Conservation (phyloP, 2,329 filamentous ascomycete genomes). For the Calonectria honghensis region DNA sequence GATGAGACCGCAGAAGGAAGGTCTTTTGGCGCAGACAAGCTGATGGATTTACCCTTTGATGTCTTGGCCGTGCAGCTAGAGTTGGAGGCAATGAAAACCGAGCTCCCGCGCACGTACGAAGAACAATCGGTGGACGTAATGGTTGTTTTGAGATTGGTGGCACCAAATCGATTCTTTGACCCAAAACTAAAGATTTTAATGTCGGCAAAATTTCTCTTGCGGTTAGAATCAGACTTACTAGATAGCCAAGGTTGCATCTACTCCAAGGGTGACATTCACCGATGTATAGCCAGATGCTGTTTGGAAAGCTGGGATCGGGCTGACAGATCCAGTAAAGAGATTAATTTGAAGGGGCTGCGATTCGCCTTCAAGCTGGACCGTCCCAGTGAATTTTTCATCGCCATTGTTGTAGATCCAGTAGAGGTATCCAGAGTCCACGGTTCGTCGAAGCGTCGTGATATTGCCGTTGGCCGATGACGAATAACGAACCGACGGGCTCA, state of each 20-base stretch:
- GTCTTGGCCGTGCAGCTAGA: not conserved
- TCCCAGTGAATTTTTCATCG: not conserved
- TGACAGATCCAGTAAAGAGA: not conserved
- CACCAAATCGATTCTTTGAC: slow-evolving; percentile 3
- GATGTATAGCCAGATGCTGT: slow-evolving; percentile 4
- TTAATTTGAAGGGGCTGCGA: not conserved
- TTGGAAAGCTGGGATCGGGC: not conserved
- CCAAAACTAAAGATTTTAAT: not conserved
- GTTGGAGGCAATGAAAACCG: not conserved
- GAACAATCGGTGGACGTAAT: not conserved
- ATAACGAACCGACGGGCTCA: slow-evolving; percentile 11
- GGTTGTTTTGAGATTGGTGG: not conserved
- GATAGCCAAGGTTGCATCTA: not conserved
- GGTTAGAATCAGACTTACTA: not conserved
- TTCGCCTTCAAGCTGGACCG: not conserved
- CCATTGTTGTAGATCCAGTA: slow-evolving; percentile 22
- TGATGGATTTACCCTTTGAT: not conserved
- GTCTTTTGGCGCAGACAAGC: not conserved
- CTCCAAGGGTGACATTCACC: not conserved
- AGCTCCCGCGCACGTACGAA: not conserved
- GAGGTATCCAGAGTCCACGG: not conserved
- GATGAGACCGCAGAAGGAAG: not conserved
- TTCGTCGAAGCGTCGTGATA: slow-evolving; percentile 2
- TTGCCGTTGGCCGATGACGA: not conserved
- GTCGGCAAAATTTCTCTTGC: not conserved